Evolutionary conservation across 305 asterid genomes (phyloP).

Genomic region (Nicotiana rustica): DNA sequence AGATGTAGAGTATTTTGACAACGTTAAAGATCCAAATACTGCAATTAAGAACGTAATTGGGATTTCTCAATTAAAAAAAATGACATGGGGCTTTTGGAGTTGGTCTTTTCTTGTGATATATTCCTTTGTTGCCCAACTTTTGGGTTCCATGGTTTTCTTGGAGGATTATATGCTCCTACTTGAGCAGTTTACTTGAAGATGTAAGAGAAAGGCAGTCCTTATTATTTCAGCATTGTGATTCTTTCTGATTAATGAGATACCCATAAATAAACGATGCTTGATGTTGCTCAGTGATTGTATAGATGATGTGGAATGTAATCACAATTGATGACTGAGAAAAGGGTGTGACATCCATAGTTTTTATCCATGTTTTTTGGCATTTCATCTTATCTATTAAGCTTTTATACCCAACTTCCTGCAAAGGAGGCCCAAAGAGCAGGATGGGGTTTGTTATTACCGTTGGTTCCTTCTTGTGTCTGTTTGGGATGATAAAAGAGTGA

Average conservation of each 20-base stretch:
- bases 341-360: neutral
- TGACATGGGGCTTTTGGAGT: neutral
- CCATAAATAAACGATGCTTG: neutral
- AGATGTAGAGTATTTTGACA: neutral
- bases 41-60: neutral
- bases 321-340: neutral
- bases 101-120: neutral
- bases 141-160: constrained; percentile 5
- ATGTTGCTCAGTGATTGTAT: neutral
- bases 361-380: neutral
- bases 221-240: constrained; percentile 4
- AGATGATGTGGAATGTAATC: neutral
- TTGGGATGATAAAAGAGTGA: constrained; percentile 5
- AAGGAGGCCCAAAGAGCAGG: neutral
- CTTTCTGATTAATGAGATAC: neutral
- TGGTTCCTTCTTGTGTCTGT: neutral
- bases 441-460: neutral
- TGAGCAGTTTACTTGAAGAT: constrained; percentile 9
- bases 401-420: neutral
- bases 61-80: neutral
- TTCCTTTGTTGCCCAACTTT: neutral
- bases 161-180: constrained; percentile 21
- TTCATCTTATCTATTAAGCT: constrained; percentile 8
- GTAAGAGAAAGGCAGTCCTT: neutral
- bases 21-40: neutral